Conservation (phyloP, 83 land plant species). For the Larix sibirica region DNA sequence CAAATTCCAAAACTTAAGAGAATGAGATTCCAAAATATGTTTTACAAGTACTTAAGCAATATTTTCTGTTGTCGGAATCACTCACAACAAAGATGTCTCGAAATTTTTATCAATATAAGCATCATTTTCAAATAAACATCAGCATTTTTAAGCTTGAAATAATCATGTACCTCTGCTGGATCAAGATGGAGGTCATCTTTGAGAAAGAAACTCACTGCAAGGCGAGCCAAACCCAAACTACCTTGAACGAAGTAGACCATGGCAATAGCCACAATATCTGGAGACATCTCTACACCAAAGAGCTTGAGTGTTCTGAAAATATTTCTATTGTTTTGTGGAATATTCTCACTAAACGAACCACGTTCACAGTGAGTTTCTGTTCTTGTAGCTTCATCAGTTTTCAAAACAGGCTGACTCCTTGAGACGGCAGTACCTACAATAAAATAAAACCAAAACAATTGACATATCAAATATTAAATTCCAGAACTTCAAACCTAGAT, state of each 20-base stretch:
- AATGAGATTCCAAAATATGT: too few species aligned
- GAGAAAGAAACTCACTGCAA: constrained; percentile 95
- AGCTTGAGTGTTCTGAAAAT: constrained; percentile 21
- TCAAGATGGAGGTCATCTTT: constrained; percentile 96
- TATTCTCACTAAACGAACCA: not conserved
- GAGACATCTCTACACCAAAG: constrained; percentile 88
- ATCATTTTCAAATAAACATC: not conserved
- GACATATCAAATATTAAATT: not conserved
- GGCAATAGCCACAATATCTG: constrained; percentile 89
- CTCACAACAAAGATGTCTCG: not conserved
- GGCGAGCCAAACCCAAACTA: constrained; percentile 87
- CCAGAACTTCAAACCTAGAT: not conserved
- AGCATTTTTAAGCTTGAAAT: not conserved
- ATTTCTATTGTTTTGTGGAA: constrained; percentile 26
- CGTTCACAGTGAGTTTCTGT: constrained; percentile 19
- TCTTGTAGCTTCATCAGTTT: constrained; percentile 18
- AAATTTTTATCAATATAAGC: not conserved
- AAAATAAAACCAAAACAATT: not conserved
- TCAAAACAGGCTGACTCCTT: constrained; percentile 6
- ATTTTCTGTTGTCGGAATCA: not conserved
- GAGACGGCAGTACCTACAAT: constrained; percentile 7
- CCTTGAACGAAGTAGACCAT: constrained; percentile 99
- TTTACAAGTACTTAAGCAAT: too few species aligned
- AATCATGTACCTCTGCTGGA: constrained; percentile 85
- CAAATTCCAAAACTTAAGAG: not conserved